Evolutionary conservation across 495 filamentous ascomycete species (phyloP).

Genomic region (Neurospora intermedia): DNA sequence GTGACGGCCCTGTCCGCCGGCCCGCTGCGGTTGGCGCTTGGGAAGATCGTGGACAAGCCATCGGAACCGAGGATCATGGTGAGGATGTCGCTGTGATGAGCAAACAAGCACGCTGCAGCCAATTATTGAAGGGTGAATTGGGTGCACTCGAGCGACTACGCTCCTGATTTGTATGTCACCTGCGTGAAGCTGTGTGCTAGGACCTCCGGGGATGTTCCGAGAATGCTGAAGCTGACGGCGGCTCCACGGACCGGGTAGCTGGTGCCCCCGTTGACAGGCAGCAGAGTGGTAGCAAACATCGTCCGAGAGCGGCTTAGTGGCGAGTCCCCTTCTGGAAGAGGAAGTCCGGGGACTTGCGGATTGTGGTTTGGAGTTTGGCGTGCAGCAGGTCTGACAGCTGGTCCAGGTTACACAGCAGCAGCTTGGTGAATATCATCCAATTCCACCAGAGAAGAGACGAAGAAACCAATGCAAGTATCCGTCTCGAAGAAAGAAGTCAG

Average conservation of each 20-base stretch:
- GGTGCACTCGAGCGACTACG: not conserved
- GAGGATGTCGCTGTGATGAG: not conserved
- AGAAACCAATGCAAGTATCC: not conserved
- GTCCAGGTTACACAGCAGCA: not conserved
- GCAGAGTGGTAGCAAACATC: not conserved
- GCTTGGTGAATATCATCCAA: not conserved
- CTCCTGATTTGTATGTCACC: not conserved
- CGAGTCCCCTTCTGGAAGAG: not conserved
- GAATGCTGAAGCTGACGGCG: not conserved
- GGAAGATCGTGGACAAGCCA: not conserved
- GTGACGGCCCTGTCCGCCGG: not conserved
- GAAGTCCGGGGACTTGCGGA: not conserved
- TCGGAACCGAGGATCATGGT: not conserved
- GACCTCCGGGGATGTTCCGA: not conserved
- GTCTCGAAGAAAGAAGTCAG: not conserved
- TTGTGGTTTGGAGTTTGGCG: not conserved
- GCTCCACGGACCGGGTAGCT: not conserved
- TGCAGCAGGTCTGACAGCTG: not conserved
- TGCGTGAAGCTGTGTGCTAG: not conserved
- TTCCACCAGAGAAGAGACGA: not conserved
- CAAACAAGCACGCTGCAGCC: not conserved
- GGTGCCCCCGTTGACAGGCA: not conserved
- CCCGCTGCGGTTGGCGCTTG: not conserved
- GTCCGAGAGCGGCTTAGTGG: not conserved
- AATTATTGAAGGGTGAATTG: not conserved